These are phyloP conservation scores for Leccinum pachyderme DNA, from an alignment of 1,284 basidiomycete species.

Conservation along the genomic window DNA sequence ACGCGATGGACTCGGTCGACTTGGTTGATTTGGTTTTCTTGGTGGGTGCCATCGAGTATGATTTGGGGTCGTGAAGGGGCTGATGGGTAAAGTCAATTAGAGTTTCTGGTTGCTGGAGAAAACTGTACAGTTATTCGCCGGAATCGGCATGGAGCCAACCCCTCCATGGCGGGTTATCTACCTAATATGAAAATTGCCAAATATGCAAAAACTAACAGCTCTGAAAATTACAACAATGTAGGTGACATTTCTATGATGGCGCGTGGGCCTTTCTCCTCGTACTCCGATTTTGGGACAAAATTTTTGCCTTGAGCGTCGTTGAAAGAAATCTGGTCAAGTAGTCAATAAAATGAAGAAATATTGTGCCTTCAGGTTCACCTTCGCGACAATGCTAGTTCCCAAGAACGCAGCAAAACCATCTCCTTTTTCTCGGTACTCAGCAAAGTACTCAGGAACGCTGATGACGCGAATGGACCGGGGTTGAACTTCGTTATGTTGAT, in stretches of 20 bases:
- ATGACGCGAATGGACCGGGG: slow-evolving; percentile 65
- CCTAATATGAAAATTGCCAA: background rate
- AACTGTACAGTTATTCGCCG: slow-evolving; percentile 31
- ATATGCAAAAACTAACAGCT: background rate
- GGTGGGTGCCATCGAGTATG: slow-evolving; percentile 77
- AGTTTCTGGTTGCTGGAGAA: slow-evolving; percentile 18
- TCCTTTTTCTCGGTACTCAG: slow-evolving; percentile 84
- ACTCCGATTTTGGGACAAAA: slow-evolving; percentile 76
- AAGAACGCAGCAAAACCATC: slow-evolving; percentile 84
- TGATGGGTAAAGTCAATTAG: slow-evolving; percentile 7
- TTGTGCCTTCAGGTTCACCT: slow-evolving; percentile 49
- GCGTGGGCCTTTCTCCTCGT: slow-evolving; percentile 66
- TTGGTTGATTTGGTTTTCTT: slow-evolving; percentile 94
- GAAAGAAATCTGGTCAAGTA: slow-evolving; percentile 45
- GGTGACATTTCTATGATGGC: slow-evolving; percentile 73
- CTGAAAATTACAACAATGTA: slow-evolving; percentile 54
- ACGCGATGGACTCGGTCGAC: slow-evolving; percentile 92
- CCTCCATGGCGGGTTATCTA: background rate
- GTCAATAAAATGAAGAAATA: slow-evolving; percentile 11
- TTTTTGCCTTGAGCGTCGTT: slow-evolving; percentile 62
- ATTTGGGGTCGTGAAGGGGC: slow-evolving; percentile 23
- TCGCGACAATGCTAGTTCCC: slow-evolving; percentile 84
- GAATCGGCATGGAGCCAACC: background rate
- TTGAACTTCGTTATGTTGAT: slow-evolving; percentile 69
- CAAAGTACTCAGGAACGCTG: slow-evolving; percentile 89